These are phyloP conservation scores for Plasmodium chabaudi DNA, from an alignment of 169 alveolate species.

Conservation along the genomic window DNA sequence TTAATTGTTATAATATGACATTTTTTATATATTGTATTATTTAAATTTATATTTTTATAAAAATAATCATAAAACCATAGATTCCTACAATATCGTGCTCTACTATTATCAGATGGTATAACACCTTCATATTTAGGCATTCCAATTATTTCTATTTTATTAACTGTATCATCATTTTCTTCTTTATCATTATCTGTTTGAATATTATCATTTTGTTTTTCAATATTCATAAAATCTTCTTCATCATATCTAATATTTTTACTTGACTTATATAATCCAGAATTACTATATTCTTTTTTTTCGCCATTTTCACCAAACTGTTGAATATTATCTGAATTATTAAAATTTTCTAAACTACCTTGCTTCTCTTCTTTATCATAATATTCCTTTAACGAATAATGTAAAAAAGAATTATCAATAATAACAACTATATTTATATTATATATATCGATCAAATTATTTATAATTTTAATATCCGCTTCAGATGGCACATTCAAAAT, in stretches of 20 bases:
- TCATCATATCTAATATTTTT: background rate
- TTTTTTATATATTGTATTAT: conserved; percentile 11
- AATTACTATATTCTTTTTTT: background rate
- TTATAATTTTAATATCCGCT: conserved; percentile 82
- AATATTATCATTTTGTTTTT: background rate
- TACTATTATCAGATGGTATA: conserved; percentile 59
- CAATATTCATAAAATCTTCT: background rate
- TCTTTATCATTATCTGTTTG: background rate
- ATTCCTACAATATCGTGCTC: conserved; percentile 44
- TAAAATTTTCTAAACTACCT: too few species aligned
- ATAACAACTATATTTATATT: conserved; percentile 86
- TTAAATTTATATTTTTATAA: conserved; percentile 45
- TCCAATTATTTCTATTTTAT: conserved; percentile 31
- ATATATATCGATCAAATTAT: conserved; percentile 85
- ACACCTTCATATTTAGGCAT: conserved; percentile 75
- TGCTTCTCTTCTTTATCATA: conserved; percentile 14
- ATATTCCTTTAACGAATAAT: conserved; percentile 79
- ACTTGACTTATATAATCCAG: background rate
- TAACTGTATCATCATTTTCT: background rate
- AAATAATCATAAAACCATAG: conserved; percentile 69
- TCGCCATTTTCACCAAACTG: background rate
- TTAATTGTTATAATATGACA: conserved; percentile 48
- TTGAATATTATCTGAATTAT: background rate
- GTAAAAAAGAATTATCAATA: conserved; percentile 89
- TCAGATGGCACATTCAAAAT: conserved; percentile 91